Base-by-base conservation (phyloP, 2,329 filamentous ascomycete genomes). In the Phyllosticta citriasiana region DNA sequence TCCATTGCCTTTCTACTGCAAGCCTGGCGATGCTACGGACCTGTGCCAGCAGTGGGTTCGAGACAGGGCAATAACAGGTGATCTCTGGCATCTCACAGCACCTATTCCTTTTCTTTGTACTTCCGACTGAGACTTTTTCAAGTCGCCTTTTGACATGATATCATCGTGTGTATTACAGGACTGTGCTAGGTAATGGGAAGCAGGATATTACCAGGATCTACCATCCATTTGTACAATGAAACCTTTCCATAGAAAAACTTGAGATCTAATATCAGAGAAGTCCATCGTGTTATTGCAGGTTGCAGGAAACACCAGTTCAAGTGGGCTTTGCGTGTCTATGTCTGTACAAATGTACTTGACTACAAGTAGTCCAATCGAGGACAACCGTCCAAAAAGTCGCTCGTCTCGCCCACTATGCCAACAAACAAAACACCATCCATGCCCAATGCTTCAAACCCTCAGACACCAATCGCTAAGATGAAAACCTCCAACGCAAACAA, bases 31-130 rank as follows among this genome's bases (percentile, higher is more conserved):
- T 1, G 66, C 66, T 10, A 69, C 74, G 63, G 61, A 76, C 54
- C n/a, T 47, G 14, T 78, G 78, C 59, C 74, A 75, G 60, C 63
- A 69, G 3, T 78, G 74, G 72, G 72, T 78, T n/a, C 76, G 69
- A 63, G 69, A 70, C 10, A 72, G 71, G 24, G 74, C 76, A 4
- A 64, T 79, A 62, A 68, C 72, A 50, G 78, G 77, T n/a, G 74
- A 66, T 4, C 55, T 70, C 26, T 69, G 68, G 68, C 57, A 60
- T 33, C 40, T 47, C 7, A 6, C 6, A n/a, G 16, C 12, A 16
- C n/a, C 40, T 12, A n/a, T 4, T 16, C 3, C 2, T n/a, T 47
- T 47, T 16, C n/a, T 47, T 16, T 1, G 14, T 6, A n/a, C n/a
- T 3, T 3, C 14, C n/a, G 40, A 47, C 40, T 47, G 40, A 47